phyloP scores from a whole-genome alignment of 352 stramenopile species.

The Globisporangium apiculatum region DNA sequence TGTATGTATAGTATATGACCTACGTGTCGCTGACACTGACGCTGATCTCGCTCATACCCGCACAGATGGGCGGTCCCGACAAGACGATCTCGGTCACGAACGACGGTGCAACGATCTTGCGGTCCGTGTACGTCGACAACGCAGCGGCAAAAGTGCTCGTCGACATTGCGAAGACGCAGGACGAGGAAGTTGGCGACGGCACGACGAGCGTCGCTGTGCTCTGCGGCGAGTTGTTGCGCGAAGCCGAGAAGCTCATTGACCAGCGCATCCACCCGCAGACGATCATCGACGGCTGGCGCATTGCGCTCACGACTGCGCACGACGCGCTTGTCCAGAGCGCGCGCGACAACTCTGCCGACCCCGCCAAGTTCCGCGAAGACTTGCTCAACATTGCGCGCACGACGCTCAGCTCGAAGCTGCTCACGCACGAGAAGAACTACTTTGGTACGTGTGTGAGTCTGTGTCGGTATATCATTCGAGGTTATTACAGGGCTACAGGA shows the following conservation, averaged over 20 bases:
- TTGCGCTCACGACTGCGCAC: conserved; percentile 88
- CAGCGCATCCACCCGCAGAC: conserved; percentile 97
- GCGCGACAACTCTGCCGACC: conserved; percentile 75
- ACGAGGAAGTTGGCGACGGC: conserved; percentile 98
- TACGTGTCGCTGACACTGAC: not conserved
- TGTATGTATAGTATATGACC: too few relatives aligned
- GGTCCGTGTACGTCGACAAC: conserved; percentile 97
- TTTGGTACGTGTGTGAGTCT: conserved; percentile 67
- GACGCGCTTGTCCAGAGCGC: conserved; percentile 86
- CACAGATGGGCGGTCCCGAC: conserved; percentile 64
- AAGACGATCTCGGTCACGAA: conserved; percentile 96
- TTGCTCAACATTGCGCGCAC: conserved; percentile 97
- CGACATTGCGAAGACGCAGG: conserved; percentile 98
- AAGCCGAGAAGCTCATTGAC: conserved; percentile 95
- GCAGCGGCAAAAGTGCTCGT: conserved; percentile 98
- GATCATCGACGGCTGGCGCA: conserved; percentile 97
- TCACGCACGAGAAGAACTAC: conserved; percentile 97
- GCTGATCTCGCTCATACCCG: not conserved
- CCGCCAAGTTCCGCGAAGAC: conserved; percentile 89
- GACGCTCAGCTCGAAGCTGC: conserved; percentile 98
- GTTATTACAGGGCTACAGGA: too few relatives aligned
- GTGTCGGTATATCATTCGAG: too few relatives aligned
- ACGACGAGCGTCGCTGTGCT: conserved; percentile 97
- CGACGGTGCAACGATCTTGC: conserved; percentile 98
- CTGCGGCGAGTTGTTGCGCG: conserved; percentile 95